These are phyloP conservation scores for Daedaleopsis nitida DNA, from an alignment of 768 basidiomycete genomes.

Conservation along the genomic window DNA sequence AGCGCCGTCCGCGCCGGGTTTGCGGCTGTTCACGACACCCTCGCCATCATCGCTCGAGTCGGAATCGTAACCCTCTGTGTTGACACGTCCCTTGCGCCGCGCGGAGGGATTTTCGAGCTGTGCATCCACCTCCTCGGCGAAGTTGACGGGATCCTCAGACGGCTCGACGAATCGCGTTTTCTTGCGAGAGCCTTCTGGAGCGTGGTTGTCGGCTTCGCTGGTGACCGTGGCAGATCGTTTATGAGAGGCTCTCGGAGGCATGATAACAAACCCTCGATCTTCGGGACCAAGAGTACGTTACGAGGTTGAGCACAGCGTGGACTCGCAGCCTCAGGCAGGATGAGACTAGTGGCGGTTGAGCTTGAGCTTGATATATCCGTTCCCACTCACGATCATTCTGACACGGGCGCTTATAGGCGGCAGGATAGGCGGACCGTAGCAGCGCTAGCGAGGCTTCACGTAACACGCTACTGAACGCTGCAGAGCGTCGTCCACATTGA, in stretches of 20 bases:
- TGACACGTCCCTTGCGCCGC: constrained; percentile 71
- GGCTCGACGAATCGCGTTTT: constrained; percentile 83
- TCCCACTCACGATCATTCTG: no score
- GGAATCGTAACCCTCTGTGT: constrained; percentile 88
- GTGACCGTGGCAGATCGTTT: constrained; percentile 43
- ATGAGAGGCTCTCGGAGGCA: constrained; percentile 42
- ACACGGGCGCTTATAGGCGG: no score
- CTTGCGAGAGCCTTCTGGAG: constrained; percentile 45
- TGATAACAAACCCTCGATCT: not conserved
- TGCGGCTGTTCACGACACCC: constrained; percentile 85
- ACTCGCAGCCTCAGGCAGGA: not conserved
- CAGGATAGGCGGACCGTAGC: no score
- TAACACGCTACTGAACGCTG: no score
- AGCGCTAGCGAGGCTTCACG: no score
- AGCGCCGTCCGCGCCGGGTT: constrained; percentile 43
- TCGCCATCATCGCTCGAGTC: constrained; percentile 95
- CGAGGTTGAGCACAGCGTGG: not conserved
- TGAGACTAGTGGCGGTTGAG: not conserved
- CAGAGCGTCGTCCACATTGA: no score
- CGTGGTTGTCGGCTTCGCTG: constrained; percentile 35
- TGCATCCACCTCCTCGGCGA: constrained; percentile 77
- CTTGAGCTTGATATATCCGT: no score
- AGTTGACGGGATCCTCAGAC: constrained; percentile 70
- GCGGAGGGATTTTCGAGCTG: constrained; percentile 68
- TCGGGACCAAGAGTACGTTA: not conserved